These are phyloP conservation scores for Dioscorea zingiberensis DNA, from an alignment of 106 monocot genomes.

Conservation along the genomic window DNA sequence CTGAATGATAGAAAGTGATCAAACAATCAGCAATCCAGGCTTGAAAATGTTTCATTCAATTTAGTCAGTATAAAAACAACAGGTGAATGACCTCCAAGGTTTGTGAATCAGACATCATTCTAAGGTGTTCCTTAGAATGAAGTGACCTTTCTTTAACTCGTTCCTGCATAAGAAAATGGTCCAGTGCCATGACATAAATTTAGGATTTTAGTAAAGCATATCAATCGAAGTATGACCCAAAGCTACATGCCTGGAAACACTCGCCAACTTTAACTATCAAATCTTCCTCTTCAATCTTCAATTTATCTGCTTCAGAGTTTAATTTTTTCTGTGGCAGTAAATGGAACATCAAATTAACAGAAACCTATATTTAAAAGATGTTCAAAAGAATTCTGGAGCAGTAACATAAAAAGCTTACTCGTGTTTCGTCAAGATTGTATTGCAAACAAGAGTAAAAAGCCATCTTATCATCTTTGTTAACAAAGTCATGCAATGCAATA, in stretches of 20 bases:
- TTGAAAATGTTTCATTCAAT: conserved; percentile 1
- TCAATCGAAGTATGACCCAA: neutral
- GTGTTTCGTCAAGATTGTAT: conserved; percentile 90
- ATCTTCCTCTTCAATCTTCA: conserved; percentile 74
- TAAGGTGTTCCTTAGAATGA: conserved; percentile 33
- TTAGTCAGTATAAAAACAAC: neutral
- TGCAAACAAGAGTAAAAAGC: conserved; percentile 92
- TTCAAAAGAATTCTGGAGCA: no score
- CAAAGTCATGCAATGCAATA: conserved; percentile 96
- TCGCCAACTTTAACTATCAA: conserved; percentile 71
- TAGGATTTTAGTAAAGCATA: neutral
- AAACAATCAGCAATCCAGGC: conserved; percentile 1
- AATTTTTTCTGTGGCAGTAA: conserved; percentile 63
- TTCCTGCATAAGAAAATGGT: conserved; percentile 43
- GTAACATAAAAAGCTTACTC: conserved; percentile 31
- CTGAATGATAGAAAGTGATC: conserved; percentile 19
- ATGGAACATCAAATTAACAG: neutral
- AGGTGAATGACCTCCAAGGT: conserved; percentile 29
- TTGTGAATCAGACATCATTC: conserved; percentile 34
- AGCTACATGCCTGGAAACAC: conserved; percentile 77
- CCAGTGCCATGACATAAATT: neutral
- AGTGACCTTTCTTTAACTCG: conserved; percentile 73
- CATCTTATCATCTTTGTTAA: conserved; percentile 95
- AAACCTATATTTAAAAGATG: neutral
- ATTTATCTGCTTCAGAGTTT: conserved; percentile 55